Evolutionary conservation across 345 rosid species (phyloP).

Genomic region (Abelmoschus esculentus): DNA sequence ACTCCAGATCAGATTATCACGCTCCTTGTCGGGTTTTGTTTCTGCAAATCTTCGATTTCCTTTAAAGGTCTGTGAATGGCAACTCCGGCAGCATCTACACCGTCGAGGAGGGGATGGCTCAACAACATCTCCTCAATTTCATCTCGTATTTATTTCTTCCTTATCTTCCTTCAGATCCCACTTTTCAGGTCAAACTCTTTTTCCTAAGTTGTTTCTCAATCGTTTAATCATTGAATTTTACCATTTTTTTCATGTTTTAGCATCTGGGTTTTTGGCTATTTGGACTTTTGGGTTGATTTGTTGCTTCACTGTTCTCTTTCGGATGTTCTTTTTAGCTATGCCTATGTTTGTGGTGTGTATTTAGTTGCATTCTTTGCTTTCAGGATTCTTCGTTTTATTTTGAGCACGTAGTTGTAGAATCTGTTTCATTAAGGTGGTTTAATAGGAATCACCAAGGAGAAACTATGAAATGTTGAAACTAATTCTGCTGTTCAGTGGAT

Average conservation of each 20-base stretch:
- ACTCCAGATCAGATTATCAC: too few species aligned
- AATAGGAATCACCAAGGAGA: background rate
- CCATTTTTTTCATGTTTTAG: background rate
- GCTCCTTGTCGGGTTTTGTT: background rate
- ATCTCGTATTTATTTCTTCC: conserved; percentile 63
- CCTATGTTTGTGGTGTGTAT: background rate
- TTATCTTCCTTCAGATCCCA: conserved; percentile 84
- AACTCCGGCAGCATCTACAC: conserved; percentile 17
- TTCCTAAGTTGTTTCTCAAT: background rate
- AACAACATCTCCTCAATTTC: conserved; percentile 46
- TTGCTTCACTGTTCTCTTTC: background rate
- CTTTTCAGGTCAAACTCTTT: conserved; percentile 59
- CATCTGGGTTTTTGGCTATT: background rate
- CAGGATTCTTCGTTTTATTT: background rate
- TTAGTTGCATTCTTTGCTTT: background rate
- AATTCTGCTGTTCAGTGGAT: background rate
- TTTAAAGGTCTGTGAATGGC: conserved; percentile 21
- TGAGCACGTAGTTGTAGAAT: background rate
- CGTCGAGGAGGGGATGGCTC: conserved; percentile 42
- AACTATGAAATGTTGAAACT: background rate
- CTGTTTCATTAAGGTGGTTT: background rate
- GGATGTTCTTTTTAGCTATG: background rate
- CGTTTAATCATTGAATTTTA: background rate
- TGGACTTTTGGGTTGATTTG: background rate
- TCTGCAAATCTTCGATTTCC: background rate